These are phyloP conservation scores for Lagenidium sp. DNA, from an alignment of 352 stramenopile species.

Conservation along the genomic window DNA sequence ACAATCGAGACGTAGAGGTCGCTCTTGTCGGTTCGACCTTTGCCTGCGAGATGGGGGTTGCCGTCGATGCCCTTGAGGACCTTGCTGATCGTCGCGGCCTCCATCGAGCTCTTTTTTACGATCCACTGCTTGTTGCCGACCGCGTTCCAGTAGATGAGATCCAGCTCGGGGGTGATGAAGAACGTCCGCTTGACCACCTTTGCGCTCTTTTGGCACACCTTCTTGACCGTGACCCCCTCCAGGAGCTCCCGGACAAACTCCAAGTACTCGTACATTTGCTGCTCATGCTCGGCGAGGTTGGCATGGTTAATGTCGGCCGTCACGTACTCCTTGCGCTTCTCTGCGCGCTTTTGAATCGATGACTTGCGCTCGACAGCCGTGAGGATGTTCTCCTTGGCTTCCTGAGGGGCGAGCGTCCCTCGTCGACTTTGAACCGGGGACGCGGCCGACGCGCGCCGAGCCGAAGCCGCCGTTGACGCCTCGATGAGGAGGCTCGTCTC, in stretches of 20 bases:
- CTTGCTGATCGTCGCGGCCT: constrained; percentile 24
- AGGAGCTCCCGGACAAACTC: constrained; percentile 59
- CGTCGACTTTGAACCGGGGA: background rate
- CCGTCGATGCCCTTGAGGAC: constrained; percentile 40
- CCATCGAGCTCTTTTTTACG: constrained; percentile 41
- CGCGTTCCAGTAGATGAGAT: constrained; percentile 45
- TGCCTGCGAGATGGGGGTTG: constrained; percentile 17
- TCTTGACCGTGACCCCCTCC: constrained; percentile 49
- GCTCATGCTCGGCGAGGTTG: constrained; percentile 47
- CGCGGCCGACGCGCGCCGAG: too few species aligned
- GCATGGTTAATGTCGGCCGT: constrained; percentile 57
- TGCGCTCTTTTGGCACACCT: constrained; percentile 50
- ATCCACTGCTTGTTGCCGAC: constrained; percentile 29
- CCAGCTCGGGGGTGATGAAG: constrained; percentile 39
- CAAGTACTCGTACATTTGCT: constrained; percentile 60
- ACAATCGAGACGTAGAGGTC: constrained; percentile 35
- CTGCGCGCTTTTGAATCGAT: constrained; percentile 31
- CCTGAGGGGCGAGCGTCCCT: background rate
- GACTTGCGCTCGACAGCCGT: constrained; percentile 24
- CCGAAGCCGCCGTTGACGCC: too few species aligned
- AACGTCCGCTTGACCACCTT: constrained; percentile 54
- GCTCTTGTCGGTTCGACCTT: constrained; percentile 18
- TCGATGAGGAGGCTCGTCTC: background rate
- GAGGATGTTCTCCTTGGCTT: constrained; percentile 7
- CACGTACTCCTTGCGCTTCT: constrained; percentile 33